These are phyloP conservation scores for Periconia digitata DNA, from an alignment of 2,329 filamentous ascomycete species.

Conservation along the genomic window DNA sequence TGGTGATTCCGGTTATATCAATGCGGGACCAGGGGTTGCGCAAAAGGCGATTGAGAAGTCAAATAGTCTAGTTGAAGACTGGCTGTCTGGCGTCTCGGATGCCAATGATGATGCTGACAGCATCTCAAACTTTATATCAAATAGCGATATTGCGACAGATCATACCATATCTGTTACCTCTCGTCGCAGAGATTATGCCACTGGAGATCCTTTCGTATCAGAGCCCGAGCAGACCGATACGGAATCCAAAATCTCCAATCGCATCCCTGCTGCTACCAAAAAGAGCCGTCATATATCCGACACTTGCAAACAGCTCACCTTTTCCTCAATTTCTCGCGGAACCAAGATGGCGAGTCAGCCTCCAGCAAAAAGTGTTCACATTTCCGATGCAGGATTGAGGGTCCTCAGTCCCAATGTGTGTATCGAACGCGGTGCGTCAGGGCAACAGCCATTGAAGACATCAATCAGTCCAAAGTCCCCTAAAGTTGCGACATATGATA, in stretches of 20 bases:
- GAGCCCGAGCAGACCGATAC: neutral
- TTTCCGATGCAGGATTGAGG: slow-evolving; percentile 15
- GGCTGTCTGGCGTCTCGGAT: slow-evolving; percentile 15
- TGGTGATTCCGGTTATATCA: slow-evolving; percentile 28
- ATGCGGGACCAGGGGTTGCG: neutral
- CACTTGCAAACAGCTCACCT: neutral
- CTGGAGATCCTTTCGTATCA: slow-evolving; percentile 1
- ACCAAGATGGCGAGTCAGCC: neutral
- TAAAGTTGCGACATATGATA: neutral
- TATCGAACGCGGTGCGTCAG: slow-evolving; percentile 28
- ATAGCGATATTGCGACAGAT: neutral
- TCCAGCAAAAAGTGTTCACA: neutral
- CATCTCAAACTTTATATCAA: neutral
- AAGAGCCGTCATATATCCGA: slow-evolving; percentile 2
- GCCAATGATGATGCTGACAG: neutral
- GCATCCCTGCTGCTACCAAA: neutral
- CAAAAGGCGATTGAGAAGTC: neutral
- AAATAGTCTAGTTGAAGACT: slow-evolving; percentile 5
- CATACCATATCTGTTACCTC: too few species aligned
- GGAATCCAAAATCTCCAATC: neutral
- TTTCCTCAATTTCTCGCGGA: neutral
- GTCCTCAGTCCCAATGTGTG: slow-evolving; percentile 35
- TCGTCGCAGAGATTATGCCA: neutral
- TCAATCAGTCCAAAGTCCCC: neutral
- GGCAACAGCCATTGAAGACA: slow-evolving; percentile 8